These are phyloP conservation scores for Saturnispora besseyi DNA, from an alignment of 805 yeast species.

Conservation along the genomic window DNA sequence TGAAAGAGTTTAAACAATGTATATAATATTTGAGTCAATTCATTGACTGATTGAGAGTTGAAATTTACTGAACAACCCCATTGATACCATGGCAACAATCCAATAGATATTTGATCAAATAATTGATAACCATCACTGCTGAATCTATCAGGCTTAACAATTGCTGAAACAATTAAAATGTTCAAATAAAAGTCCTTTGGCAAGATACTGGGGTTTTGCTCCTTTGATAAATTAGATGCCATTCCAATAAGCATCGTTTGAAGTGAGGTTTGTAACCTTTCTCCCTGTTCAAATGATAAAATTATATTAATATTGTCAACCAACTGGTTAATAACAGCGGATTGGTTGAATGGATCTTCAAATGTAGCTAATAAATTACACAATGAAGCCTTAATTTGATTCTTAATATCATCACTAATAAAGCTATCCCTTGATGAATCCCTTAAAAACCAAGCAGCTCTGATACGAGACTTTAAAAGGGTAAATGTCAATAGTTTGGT, in stretches of 20 bases:
- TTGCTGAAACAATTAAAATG: slow-evolving; percentile 57
- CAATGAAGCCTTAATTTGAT: slow-evolving; percentile 38
- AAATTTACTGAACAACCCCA: slow-evolving; percentile 1
- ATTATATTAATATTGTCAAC: slow-evolving; percentile 41
- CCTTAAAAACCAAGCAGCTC: slow-evolving; percentile 49
- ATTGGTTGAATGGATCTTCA: slow-evolving; percentile 26
- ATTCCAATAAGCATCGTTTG: neutral
- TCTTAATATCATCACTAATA: slow-evolving; percentile 44
- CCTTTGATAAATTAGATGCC: neutral
- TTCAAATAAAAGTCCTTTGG: slow-evolving; percentile 4
- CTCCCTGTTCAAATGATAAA: slow-evolving; percentile 1
- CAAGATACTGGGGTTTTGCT: neutral
- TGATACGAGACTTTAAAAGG: slow-evolving; percentile 68
- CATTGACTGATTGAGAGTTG: neutral
- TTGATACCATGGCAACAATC: slow-evolving; percentile 3
- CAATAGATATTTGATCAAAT: slow-evolving; percentile 7
- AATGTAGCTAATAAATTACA: neutral
- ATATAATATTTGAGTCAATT: neutral
- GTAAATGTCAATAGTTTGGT: slow-evolving; percentile 70
- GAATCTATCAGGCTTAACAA: slow-evolving; percentile 68
- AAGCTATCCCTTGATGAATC: slow-evolving; percentile 24
- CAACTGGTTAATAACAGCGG: slow-evolving; percentile 43
- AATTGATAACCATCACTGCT: slow-evolving; percentile 51
- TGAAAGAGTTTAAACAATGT: slow-evolving; percentile 2
- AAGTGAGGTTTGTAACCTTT: neutral